phyloP scores from a whole-genome alignment of 176 grass and related monocot genomes.

The Musa itinerans region DNA sequence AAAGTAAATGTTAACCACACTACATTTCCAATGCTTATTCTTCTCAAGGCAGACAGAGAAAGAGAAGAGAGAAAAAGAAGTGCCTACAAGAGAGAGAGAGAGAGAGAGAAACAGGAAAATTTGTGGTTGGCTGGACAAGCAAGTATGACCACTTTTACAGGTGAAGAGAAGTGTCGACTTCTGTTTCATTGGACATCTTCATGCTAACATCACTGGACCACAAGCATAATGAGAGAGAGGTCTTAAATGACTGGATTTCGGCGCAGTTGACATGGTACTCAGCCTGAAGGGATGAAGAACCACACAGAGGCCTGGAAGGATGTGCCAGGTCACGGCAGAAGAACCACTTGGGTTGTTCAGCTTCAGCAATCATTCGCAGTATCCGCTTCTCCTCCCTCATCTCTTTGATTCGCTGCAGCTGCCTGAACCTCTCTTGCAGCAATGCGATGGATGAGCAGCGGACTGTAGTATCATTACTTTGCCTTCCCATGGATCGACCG shows the following conservation, averaged over 20 bases:
- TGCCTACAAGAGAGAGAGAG: not conserved
- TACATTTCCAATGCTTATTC: not conserved
- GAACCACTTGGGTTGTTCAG: conserved; percentile 5
- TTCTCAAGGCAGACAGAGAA: not conserved
- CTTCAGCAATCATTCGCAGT: conserved; percentile 1
- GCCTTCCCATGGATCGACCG: conserved; percentile 7
- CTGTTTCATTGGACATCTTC: conserved; percentile 8
- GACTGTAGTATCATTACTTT: not conserved
- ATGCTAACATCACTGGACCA: not conserved
- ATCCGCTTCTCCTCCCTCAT: conserved; percentile 15
- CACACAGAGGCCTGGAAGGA: not conserved
- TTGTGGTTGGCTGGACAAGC: not conserved
- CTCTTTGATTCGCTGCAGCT: conserved; percentile 15
- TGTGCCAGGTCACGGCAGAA: not conserved
- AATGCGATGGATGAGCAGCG: conserved; percentile 12
- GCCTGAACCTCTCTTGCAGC: conserved; percentile 16
- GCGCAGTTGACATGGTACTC: not conserved
- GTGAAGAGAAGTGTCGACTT: conserved; percentile 16
- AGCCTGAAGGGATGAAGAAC: not conserved
- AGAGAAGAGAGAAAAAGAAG: not conserved
- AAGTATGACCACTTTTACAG: conserved; percentile 3
- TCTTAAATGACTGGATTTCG: not conserved
- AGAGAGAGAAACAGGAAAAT: not conserved
- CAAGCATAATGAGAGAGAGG: not conserved
- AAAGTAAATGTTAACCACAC: not conserved